A percentile compares a stretch with the other conserved stretches of the same genome.
Evolutionary conservation across 768 basidiomycete genomes (phyloP).

Genomic region (Asterophora parasitica): DNA sequence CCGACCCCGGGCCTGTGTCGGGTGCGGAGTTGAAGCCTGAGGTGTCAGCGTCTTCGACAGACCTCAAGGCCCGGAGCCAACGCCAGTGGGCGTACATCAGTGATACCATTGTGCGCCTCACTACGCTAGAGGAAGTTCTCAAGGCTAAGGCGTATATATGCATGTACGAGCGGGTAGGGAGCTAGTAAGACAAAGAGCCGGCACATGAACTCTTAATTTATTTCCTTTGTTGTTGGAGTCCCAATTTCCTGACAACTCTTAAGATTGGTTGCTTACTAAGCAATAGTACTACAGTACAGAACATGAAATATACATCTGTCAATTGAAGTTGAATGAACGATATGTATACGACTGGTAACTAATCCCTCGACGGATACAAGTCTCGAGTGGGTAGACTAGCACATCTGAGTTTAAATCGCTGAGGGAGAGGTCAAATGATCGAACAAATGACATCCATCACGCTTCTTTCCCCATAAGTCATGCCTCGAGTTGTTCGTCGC

Average conservation of each 20-base stretch:
- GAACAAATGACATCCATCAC: too few relatives aligned
- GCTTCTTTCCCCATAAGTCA: too few relatives aligned
- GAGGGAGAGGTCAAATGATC: too few relatives aligned
- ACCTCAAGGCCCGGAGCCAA: slow-evolving; percentile 38
- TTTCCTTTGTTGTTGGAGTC: background rate
- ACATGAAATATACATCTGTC: background rate
- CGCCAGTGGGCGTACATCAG: slow-evolving; percentile 91
- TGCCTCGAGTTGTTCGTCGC: too few relatives aligned
- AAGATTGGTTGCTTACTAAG: too few relatives aligned
- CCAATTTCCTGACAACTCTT: background rate
- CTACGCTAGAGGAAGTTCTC: slow-evolving; percentile 83
- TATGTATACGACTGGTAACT: too few relatives aligned
- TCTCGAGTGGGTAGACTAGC: too few relatives aligned
- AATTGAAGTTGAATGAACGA: too few relatives aligned
- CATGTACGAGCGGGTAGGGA: slow-evolving; percentile 78
- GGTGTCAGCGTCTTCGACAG: slow-evolving; percentile 1
- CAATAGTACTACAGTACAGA: background rate
- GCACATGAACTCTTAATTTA: background rate
- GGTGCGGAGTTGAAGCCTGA: slow-evolving; percentile 8
- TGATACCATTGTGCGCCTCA: slow-evolving; percentile 79
- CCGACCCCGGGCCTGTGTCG: slow-evolving; percentile 25
- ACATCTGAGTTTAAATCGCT: too few relatives aligned
- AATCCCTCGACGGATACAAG: too few relatives aligned
- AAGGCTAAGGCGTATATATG: slow-evolving; percentile 91
- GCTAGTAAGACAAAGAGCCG: too few relatives aligned